Percentiles rank a stretch among this genome's conserved stretches.
These are phyloP conservation scores for Mycosphaerelloides madeirae DNA, from an alignment of 2,329 filamentous ascomycete genomes.

Conservation along the genomic window DNA sequence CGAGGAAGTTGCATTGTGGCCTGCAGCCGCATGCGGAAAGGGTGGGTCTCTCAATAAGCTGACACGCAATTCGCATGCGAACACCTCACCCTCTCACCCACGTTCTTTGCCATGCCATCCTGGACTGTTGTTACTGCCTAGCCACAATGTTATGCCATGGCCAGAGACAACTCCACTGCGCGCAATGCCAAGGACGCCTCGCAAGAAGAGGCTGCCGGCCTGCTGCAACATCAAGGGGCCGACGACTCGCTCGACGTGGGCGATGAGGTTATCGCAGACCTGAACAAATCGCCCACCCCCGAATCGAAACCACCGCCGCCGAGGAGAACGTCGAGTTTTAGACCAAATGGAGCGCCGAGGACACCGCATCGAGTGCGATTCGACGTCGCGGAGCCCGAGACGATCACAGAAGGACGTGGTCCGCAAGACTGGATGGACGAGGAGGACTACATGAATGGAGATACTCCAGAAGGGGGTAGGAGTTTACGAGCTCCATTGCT, in stretches of 20 bases:
- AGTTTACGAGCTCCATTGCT: conserved; percentile 64
- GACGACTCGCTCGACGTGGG: conserved; percentile 23
- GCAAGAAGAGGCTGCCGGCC: conserved; percentile 26
- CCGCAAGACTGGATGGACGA: conserved; percentile 49
- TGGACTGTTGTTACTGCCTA: conserved; percentile 1
- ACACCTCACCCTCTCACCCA: not conserved
- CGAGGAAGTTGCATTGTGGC: no score
- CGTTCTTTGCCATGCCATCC: conserved; percentile 7
- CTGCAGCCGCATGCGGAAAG: no score
- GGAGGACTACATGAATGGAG: conserved; percentile 55
- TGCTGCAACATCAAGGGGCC: conserved; percentile 23
- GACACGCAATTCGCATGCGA: not conserved
- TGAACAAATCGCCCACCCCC: conserved; percentile 13
- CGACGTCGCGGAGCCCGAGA: conserved; percentile 44
- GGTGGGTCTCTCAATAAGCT: no score
- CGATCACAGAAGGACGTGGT: conserved; percentile 20
- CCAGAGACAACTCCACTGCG: conserved; percentile 27
- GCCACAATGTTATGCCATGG: conserved; percentile 36
- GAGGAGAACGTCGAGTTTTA: conserved; percentile 39
- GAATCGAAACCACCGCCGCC: conserved; percentile 13
- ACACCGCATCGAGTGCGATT: conserved; percentile 73
- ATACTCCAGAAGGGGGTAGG: conserved; percentile 33
- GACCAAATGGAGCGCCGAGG: conserved; percentile 50
- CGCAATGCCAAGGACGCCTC: conserved; percentile 20
- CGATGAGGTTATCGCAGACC: conserved; percentile 22